Evolutionary conservation across 306 rosid species (phyloP), one percentile per base, ranked within the genome.

Genomic region (Datisca glomerata): DNA sequence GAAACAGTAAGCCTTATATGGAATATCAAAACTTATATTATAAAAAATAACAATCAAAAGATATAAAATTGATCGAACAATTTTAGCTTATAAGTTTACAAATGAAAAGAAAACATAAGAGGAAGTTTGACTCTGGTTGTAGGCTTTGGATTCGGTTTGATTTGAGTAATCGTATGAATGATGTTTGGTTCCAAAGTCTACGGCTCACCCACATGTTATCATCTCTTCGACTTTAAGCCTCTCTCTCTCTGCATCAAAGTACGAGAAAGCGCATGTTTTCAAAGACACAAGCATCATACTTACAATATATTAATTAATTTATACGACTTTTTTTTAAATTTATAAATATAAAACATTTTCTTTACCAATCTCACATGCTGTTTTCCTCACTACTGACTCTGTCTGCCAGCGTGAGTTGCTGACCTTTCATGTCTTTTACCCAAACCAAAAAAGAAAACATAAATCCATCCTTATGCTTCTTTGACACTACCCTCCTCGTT

Each of bases 71-170:
- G n/a, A n/a, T n/a, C n/a, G n/a, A n/a, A n/a, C n/a, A n/a, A n/a
- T n/a, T n/a, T n/a, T n/a, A n/a, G n/a, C n/a, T n/a, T n/a, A n/a
- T n/a, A n/a, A n/a, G n/a, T n/a, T n/a, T n/a, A n/a, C n/a, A n/a
- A 29, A 29, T 36, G 21, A 51, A 24, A 34, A 44, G 7, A 20
- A 28, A 14, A 23, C 2, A 7, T 37, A 19, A 18, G 60, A 19
- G 9, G 28, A 51, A 63, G 18, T 86, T 78, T 81, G 94, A 81
- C 96, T 70, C 64, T 63, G 9, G 5, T 18, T 46, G 21, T 45
- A 3, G 55, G 76, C 86, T 36, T 79, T 65, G 94, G 96, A 81
- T 86, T 71, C 87, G 69, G 48, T 57, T 28, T 10, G 24, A n/a
- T n/a, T n/a, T n/a, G n/a, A n/a, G n/a, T n/a, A n/a, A n/a, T n/a